Conservation (phyloP, 345 rosid species). For the Eucalyptus globulus region DNA sequence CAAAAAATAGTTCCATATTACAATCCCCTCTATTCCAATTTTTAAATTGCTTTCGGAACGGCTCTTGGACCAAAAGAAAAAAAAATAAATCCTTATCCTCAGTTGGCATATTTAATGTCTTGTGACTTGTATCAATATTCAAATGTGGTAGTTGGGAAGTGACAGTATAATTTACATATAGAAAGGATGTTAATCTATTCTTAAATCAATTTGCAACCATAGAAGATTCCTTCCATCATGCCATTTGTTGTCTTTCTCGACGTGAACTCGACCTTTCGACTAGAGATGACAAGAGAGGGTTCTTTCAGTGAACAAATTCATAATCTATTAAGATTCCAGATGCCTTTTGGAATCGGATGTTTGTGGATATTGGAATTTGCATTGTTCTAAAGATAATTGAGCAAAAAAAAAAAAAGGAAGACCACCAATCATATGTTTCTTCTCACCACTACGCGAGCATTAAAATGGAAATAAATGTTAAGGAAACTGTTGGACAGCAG, state of each 20-base stretch:
- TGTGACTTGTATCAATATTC: not conserved
- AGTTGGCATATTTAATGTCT: not conserved
- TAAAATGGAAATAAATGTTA: not conserved
- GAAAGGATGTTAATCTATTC: not conserved
- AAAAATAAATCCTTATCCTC: not conserved
- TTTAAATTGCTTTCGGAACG: not conserved
- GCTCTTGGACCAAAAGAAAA: not conserved
- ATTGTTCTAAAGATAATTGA: too few relatives aligned
- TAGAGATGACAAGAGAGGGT: not conserved
- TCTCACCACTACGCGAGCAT: not conserved
- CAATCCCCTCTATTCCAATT: not conserved
- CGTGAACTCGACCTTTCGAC: not conserved
- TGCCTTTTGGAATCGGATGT: too few relatives aligned
- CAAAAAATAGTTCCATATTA: not conserved
- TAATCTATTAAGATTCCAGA: not conserved
- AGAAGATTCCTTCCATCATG: not conserved
- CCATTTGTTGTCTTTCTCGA: not conserved
- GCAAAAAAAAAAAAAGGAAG: too few relatives aligned
- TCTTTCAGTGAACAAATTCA: not conserved
- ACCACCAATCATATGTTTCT: too few relatives aligned
- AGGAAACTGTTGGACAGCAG: too few relatives aligned
- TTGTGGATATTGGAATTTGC: too few relatives aligned
- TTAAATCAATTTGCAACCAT: not conserved
- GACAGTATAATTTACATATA: not conserved
- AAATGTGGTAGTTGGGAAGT: not conserved